A percentile compares a stretch with the other conserved stretches of the same genome.
phyloP scores from a whole-genome alignment of 2,329 filamentous ascomycete species.

The Amesomyces nigricolor region DNA sequence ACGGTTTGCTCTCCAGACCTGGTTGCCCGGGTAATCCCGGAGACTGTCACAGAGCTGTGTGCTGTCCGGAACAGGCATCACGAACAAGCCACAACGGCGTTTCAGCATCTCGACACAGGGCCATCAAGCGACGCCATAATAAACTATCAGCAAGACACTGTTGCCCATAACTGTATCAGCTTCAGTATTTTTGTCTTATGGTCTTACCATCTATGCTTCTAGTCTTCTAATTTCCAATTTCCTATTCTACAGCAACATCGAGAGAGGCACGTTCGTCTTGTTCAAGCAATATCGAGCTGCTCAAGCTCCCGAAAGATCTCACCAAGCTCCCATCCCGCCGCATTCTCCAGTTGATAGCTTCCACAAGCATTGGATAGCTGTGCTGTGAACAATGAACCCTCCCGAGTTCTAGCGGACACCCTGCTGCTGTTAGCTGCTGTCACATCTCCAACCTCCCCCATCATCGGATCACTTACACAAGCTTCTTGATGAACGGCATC shows the following conservation, averaged over 20 bases:
- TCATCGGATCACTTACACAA: slow-evolving; percentile 13
- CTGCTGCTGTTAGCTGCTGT: slow-evolving; percentile 4
- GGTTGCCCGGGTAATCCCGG: slow-evolving; percentile 25
- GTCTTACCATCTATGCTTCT: too few species aligned
- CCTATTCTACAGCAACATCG: too few species aligned
- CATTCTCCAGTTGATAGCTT: neutral
- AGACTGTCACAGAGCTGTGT: slow-evolving; percentile 20
- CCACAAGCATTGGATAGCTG: neutral
- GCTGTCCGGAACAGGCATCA: neutral
- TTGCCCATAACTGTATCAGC: too few species aligned
- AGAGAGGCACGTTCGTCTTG: too few species aligned
- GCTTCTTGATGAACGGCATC: slow-evolving; percentile 12
- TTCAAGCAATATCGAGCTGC: neutral
- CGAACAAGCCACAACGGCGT: neutral
- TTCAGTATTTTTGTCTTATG: too few species aligned
- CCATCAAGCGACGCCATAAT: neutral
- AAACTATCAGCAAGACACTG: too few species aligned
- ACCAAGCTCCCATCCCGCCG: slow-evolving; percentile 12
- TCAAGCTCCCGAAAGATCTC: slow-evolving; percentile 9
- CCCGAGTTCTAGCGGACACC: neutral
- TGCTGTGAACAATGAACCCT: slow-evolving; percentile 4
- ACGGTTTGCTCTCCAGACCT: neutral
- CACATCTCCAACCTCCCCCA: neutral
- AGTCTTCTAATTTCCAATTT: too few species aligned
- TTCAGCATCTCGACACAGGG: neutral